Evolutionary conservation across 1,284 basidiomycete species (phyloP).

Genomic region (Ganoderma lucidum): DNA sequence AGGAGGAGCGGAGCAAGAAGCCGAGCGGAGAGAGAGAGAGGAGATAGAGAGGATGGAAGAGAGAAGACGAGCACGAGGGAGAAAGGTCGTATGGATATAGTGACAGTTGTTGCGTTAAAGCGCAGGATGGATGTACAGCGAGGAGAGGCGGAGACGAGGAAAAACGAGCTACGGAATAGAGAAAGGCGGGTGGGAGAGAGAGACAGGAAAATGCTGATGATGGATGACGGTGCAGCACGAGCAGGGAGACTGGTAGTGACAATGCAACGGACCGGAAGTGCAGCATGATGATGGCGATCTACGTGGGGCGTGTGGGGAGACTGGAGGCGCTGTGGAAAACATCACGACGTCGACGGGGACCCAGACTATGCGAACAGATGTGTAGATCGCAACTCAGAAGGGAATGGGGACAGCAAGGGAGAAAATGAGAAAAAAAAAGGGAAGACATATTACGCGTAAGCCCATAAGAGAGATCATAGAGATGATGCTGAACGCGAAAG

Average conservation of each 20-base stretch:
- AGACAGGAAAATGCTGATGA: conserved; percentile 21
- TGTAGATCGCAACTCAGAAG: conserved; percentile 13
- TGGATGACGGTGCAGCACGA: conserved; percentile 32
- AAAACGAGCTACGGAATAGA: conserved; percentile 8
- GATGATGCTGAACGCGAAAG: conserved; percentile 15
- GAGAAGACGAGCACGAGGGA: conserved; percentile 19
- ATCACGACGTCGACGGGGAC: conserved; percentile 28
- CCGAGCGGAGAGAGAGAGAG: conserved; percentile 14
- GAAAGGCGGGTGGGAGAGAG: conserved; percentile 14
- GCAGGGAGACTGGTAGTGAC: conserved; percentile 9
- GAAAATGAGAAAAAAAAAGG: conserved; percentile 16
- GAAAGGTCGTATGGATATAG: conserved; percentile 34
- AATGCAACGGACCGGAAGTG: conserved; percentile 32
- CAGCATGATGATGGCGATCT: conserved; percentile 33
- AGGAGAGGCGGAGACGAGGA: conserved; percentile 1
- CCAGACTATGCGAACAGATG: conserved; percentile 19
- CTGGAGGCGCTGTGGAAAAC: conserved; percentile 24
- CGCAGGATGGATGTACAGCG: conserved; percentile 26
- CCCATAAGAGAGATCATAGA: conserved; percentile 29
- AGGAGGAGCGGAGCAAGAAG: conserved; percentile 8
- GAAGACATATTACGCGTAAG: conserved; percentile 33
- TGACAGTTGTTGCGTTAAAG: conserved; percentile 26
- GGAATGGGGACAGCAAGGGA: neutral
- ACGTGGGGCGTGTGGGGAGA: conserved; percentile 27
- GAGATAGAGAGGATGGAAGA: conserved; percentile 16